Conservation (phyloP, 2,329 filamentous ascomycete genomes). For the Talaromyces sp. region DNA sequence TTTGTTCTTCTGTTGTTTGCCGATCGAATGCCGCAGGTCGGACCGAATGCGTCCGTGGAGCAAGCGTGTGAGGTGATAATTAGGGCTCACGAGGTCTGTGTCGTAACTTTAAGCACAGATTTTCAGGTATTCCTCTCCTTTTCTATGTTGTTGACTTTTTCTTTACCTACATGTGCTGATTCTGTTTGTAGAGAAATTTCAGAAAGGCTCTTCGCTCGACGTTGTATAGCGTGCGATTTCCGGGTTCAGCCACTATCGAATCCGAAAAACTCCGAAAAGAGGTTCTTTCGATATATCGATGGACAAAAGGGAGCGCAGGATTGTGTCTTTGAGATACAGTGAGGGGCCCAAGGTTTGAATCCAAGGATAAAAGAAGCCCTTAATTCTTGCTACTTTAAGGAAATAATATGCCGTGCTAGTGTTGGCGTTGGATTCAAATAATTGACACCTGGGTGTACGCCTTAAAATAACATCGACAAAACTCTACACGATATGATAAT, state of each 20-base stretch:
- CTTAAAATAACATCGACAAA: too few species aligned
- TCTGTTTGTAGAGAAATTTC: conserved; percentile 45
- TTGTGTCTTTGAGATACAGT: background rate
- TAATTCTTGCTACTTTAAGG: too few species aligned
- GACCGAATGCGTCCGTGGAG: conserved; percentile 42
- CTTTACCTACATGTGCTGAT: background rate
- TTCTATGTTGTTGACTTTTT: background rate
- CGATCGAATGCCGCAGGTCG: conserved; percentile 46
- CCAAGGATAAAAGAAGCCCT: too few species aligned
- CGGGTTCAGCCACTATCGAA: conserved; percentile 20
- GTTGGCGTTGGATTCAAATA: too few species aligned
- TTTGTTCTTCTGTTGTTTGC: conserved; percentile 42
- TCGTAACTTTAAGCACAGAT: conserved; percentile 47
- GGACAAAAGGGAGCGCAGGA: background rate
- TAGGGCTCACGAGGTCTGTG: conserved; percentile 48
- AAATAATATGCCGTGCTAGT: too few species aligned
- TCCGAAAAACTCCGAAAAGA: background rate
- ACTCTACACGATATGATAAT: too few species aligned
- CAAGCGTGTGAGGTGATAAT: conserved; percentile 48
- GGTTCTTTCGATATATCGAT: background rate
- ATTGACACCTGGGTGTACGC: too few species aligned
- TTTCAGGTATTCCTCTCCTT: conserved; percentile 39
- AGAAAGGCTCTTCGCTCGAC: conserved; percentile 49
- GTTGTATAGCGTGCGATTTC: conserved; percentile 39
- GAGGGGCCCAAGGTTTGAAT: too few species aligned